A percentile compares a stretch with the other conserved stretches of the same genome.
Conservation (phyloP, 2,329 filamentous ascomycete species). For the Colletotrichum spinosum region DNA sequence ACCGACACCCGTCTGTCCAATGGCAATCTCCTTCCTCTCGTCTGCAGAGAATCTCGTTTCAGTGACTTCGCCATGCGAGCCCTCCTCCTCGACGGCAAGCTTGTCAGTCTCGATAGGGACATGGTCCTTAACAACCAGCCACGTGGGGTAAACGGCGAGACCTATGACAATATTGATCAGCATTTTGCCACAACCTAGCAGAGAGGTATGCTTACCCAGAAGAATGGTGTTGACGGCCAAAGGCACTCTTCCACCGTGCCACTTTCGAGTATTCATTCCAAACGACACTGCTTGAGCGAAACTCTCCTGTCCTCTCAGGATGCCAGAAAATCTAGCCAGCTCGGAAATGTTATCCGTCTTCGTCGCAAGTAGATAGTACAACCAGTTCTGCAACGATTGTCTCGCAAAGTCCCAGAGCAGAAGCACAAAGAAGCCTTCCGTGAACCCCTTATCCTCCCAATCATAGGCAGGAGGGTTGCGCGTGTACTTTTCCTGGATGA, state of each 20-base stretch:
- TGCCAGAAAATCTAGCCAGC: constrained; percentile 53
- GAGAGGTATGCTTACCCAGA: constrained; percentile 44
- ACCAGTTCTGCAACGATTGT: constrained; percentile 66
- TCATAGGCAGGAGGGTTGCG: constrained; percentile 52
- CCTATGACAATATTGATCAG: constrained; percentile 35
- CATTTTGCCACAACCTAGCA: background rate
- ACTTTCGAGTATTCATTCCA: constrained; percentile 52
- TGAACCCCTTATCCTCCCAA: constrained; percentile 56
- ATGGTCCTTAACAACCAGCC: constrained; percentile 47
- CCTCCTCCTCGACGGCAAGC: constrained; percentile 11
- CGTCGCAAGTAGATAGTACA: constrained; percentile 66
- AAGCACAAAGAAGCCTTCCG: constrained; percentile 60
- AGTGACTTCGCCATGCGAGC: constrained; percentile 8
- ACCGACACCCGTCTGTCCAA: constrained; percentile 28
- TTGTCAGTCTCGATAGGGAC: constrained; percentile 42
- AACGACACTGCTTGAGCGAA: constrained; percentile 54
- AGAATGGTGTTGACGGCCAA: constrained; percentile 53
- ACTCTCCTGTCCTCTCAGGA: constrained; percentile 55
- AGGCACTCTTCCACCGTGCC: constrained; percentile 52
- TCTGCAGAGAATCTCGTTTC: constrained; percentile 21
- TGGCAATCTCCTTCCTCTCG: constrained; percentile 23
- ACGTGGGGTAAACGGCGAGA: constrained; percentile 44
- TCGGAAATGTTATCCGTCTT: constrained; percentile 69
- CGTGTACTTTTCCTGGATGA: constrained; percentile 63
- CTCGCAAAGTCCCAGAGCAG: constrained; percentile 62